Evolutionary conservation across 306 rosid species (phyloP), one percentile per base, ranked within the genome.

Genomic region (Quercus aquifolioides): DNA sequence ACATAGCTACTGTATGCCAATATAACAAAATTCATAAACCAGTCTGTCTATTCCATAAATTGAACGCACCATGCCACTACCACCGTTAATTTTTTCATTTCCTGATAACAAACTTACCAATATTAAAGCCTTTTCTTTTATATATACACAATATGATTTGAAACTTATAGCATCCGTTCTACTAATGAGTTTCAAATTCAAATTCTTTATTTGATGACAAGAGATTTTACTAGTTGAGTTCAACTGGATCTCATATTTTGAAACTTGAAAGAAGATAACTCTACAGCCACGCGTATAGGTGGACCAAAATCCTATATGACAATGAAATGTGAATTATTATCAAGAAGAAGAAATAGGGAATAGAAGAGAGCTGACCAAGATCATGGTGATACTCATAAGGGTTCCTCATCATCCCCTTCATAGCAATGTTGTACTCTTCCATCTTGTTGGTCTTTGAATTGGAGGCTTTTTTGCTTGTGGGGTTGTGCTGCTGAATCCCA

Each of bases 301-400:
- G 3, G 59, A 35, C 30, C 69, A 28, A 56, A 69, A 23, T 38
- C 26, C 46, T 9, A 12, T 1, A 64, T 11, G 28, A 13, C 33
- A 25, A 54, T 76, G n/a, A 41, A 75, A 35, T 58, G 57, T 60
- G 75, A 73, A 77, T 51, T 51, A 17, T 51, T 60, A 17, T 28
- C 21, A 49, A 60, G 41, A 52, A 51, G 54, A 25, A 59, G 30
- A 23, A 79, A 86, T 38, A 77, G 69, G 18, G 74, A 30, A 38
- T 7, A 83, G 65, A 83, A 41, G 90, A 76, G 76, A 67, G 89
- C 98, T 76, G 80, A 95, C 98, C 98, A 64, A 92, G 86, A 85
- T 95, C 96, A 68, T 95, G 99, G 38, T 95, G 97, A 86, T 95
- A 95, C 84, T 95, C 99, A 52, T 87, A 92, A 64, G 99, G 99